Evolutionary conservation across 352 stramenopile genomes (phyloP).

Genomic region (Pythium brassicae): DNA sequence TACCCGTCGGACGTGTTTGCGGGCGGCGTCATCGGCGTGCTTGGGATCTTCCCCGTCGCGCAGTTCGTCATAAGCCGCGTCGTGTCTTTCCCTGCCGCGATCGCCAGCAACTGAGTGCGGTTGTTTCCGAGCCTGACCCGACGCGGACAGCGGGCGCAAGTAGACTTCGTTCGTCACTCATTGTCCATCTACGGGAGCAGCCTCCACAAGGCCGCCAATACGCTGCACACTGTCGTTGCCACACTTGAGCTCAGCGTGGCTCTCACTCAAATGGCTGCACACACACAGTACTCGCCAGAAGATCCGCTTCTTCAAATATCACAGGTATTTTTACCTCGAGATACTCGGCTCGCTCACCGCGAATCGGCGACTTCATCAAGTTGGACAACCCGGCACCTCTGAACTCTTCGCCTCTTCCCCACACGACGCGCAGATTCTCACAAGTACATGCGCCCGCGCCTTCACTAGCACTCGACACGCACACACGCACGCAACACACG

Average conservation of each 20-base stretch:
- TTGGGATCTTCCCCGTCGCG: constrained; percentile 57
- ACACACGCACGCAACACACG: neutral
- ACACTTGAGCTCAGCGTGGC: too few relatives aligned
- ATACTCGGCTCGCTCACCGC: neutral
- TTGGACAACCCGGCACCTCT: neutral
- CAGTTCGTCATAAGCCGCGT: constrained; percentile 22
- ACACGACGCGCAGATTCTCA: neutral
- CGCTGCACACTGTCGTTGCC: too few relatives aligned
- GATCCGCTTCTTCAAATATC: too few relatives aligned
- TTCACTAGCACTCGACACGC: too few relatives aligned
- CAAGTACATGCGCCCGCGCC: neutral
- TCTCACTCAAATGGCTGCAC: too few relatives aligned
- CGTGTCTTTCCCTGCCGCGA: constrained; percentile 1
- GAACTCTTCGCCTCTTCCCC: neutral
- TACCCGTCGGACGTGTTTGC: constrained; percentile 77
- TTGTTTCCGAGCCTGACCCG: too few relatives aligned
- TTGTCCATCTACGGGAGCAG: too few relatives aligned
- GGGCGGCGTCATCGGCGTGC: constrained; percentile 54
- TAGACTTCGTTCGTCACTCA: too few relatives aligned
- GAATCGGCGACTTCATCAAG: neutral
- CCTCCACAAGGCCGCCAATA: too few relatives aligned
- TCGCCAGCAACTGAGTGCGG: constrained; percentile 1
- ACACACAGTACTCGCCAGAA: too few relatives aligned
- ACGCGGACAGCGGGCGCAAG: too few relatives aligned
- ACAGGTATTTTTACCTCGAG: neutral